Evolutionary conservation across 116 monocot genomes (phyloP), one percentile per base, ranked within the genome.

Genomic region (Posidonia oceanica): DNA sequence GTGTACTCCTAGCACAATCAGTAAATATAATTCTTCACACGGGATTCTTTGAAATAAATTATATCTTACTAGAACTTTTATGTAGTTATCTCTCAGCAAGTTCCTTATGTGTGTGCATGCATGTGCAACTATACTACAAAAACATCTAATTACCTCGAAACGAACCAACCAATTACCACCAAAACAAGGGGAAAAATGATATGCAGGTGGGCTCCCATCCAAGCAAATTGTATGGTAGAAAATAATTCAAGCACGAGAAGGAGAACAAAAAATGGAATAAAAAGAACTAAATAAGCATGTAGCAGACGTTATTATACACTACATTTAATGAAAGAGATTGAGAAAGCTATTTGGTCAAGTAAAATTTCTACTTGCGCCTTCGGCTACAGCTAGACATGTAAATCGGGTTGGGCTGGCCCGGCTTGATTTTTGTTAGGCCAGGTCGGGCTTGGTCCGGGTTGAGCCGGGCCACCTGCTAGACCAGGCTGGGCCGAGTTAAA

Each of bases 181-280:
- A 72, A 77, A 95, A 40, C 95, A 91, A 1, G 91, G 88, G 22
- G 91, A 81, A 68, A 91, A 75, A 79, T 95, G 88, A 74, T 95
- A 95, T 54, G 86, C 91, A 11, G 95, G 86, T 5, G 95, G 77
- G 71, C 95, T 95, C 39, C 95, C 91, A 80, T 95, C 91, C 71
- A 95, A 78, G 66, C 95, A 95, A 21, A 95, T 91, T 95, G 88
- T 57, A 68, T 29, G 36, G 17, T 1, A 23, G 16, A 51, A 65
- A 21, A 71, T 36, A 48, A 36, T 52, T 14, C 21, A 5, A 40
- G 48, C 21, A 29, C 17, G 3, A 16, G 39, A 54, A 36, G 17
- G 3, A 68, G 11, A 22, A 52, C 0, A 6, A 44, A 44, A 44
- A 44, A 15, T 6, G 29, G 36, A 18, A 37, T n/a, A 7, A 36